A percentile compares a stretch with the other conserved stretches of the same genome.
Evolutionary conservation across 2,329 filamentous ascomycete species (phyloP).

Genomic region (Xylariaceae sp.): DNA sequence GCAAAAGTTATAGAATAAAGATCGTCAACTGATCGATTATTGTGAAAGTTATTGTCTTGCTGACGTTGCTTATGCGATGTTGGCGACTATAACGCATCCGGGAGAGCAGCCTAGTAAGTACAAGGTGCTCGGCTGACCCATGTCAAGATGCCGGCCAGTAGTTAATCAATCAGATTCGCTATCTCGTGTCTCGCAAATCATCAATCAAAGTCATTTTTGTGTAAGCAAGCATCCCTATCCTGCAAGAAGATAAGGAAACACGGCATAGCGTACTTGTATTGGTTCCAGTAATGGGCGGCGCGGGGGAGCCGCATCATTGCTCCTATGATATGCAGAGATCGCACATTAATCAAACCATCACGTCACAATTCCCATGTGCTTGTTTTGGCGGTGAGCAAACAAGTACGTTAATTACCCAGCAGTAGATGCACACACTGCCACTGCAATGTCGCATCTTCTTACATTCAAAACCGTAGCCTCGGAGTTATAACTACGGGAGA

Average conservation of each 20-base stretch:
- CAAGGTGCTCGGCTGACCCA: not conserved
- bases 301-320: slow-evolving; percentile 1
- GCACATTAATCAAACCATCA: not conserved
- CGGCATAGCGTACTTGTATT: not conserved
- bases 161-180: not conserved
- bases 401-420: no score
- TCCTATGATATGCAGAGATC: not conserved
- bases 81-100: not conserved
- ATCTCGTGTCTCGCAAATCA: not conserved
- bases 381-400: no score
- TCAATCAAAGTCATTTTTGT: not conserved
- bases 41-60: not conserved
- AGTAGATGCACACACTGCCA: no score
- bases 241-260: slow-evolving; percentile 11
- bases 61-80: slow-evolving; percentile 1
- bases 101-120: not conserved
- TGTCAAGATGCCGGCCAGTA: not conserved
- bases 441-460: no score
- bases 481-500: no score
- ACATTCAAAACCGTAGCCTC: no score
- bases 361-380: not conserved
- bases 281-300: slow-evolving; percentile 1
- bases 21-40: no score
- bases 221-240: slow-evolving; percentile 4
- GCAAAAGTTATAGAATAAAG: no score